phyloP scores from a whole-genome alignment of 352 stramenopile species.

The Phytophthora tentaculata region DNA sequence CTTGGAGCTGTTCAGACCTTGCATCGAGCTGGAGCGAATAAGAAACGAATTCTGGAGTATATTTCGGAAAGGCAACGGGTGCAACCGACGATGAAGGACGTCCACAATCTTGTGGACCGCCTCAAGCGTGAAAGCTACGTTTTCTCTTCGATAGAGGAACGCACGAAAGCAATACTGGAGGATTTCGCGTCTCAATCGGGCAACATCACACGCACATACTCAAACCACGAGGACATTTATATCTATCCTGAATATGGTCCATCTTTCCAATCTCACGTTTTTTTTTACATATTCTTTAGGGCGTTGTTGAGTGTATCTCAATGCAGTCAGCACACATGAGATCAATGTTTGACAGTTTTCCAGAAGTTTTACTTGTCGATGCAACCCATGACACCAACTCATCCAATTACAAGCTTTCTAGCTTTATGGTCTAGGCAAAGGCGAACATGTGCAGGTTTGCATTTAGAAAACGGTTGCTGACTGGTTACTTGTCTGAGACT shows the following conservation, averaged over 20 bases:
- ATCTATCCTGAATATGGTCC: no score
- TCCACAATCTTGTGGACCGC: no score
- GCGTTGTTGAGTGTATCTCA: no score
- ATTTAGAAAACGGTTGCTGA: neutral
- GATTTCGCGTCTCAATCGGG: neutral
- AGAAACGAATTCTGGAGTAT: conserved; percentile 12
- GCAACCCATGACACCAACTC: conserved; percentile 22
- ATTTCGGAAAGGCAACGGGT: no score
- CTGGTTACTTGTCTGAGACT: neutral
- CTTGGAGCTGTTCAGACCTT: neutral
- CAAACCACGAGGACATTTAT: conserved; percentile 3
- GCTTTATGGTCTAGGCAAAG: conserved; percentile 1
- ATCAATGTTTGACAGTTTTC: conserved; percentile 6
- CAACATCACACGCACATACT: neutral
- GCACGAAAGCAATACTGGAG: neutral
- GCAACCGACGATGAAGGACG: no score
- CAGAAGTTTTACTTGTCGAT: conserved; percentile 15
- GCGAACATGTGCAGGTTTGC: conserved; percentile 15
- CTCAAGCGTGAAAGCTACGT: no score
- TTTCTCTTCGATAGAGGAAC: no score
- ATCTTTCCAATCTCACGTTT: no score
- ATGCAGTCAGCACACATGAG: conserved; percentile 13
- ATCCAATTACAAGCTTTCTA: neutral
- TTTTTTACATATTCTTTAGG: no score
- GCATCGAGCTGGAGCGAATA: neutral